phyloP scores from a whole-genome alignment of 257 asterid species.

The Solanum bukasovii region DNA sequence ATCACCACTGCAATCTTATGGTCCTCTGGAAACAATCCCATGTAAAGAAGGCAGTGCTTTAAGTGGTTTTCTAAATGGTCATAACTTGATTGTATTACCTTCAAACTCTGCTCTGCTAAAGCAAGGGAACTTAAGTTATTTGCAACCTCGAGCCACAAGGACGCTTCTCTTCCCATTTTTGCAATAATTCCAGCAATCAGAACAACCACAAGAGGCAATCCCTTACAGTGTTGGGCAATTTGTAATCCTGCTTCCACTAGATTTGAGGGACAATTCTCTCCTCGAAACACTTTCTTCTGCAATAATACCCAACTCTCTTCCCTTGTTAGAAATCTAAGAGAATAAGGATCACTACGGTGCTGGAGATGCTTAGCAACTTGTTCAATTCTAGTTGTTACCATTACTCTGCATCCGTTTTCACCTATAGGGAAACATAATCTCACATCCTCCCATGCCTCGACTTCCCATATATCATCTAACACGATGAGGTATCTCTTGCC shows the following conservation, averaged over 20 bases:
- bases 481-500: background rate
- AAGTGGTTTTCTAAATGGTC: background rate
- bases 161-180: background rate
- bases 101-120: background rate
- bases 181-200: background rate
- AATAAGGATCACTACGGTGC: background rate
- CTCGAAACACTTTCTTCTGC: background rate
- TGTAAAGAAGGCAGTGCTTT: background rate
- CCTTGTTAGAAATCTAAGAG: background rate
- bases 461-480: constrained; percentile 2
- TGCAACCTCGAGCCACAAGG: background rate
- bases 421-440: background rate
- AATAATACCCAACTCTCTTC: constrained; percentile 1
- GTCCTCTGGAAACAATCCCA: background rate
- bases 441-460: background rate
- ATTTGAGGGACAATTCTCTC: background rate
- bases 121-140: background rate
- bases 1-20: background rate
- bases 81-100: background rate
- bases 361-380: background rate
- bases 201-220: background rate
- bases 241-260: background rate
- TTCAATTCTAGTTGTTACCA: background rate
- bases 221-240: background rate
- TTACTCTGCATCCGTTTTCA: background rate